A percentile compares a stretch with the other conserved stretches of the same genome.
Evolutionary conservation across 129 eudicot species (phyloP).

Genomic region (Oenanthe sinensis): DNA sequence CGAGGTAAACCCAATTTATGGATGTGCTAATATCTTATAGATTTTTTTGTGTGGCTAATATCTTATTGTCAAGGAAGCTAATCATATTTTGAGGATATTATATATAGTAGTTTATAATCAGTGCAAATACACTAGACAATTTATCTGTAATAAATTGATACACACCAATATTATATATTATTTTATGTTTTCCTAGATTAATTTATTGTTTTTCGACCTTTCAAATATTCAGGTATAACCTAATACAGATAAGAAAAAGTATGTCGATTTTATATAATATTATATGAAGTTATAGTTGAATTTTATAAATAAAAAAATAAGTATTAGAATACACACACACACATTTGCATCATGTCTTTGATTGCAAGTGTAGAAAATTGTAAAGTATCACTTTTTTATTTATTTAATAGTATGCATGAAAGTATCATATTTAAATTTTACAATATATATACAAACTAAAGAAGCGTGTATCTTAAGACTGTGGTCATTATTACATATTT

Average conservation of each 20-base stretch:
- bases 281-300: background rate
- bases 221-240: background rate
- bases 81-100: background rate
- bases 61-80: conserved; percentile 2
- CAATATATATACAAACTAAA: background rate
- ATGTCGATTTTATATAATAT: background rate
- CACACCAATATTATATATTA: background rate
- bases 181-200: background rate
- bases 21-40: background rate
- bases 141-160: background rate
- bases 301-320: too few relatives aligned
- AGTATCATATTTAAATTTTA: background rate
- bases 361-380: too few relatives aligned
- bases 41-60: background rate
- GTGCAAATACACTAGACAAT: background rate
- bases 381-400: too few relatives aligned
- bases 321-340: background rate
- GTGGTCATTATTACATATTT: background rate
- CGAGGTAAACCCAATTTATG: conserved; percentile 38
- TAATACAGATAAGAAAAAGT: background rate
- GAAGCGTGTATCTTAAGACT: background rate
- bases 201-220: background rate
- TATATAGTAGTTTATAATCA: background rate
- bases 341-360: too few relatives aligned
- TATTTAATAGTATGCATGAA: background rate